Percentiles rank a stretch among this genome's conserved stretches.
Conservation (phyloP, 2,329 filamentous ascomycete genomes). For the Fusarium sarcochroum region DNA sequence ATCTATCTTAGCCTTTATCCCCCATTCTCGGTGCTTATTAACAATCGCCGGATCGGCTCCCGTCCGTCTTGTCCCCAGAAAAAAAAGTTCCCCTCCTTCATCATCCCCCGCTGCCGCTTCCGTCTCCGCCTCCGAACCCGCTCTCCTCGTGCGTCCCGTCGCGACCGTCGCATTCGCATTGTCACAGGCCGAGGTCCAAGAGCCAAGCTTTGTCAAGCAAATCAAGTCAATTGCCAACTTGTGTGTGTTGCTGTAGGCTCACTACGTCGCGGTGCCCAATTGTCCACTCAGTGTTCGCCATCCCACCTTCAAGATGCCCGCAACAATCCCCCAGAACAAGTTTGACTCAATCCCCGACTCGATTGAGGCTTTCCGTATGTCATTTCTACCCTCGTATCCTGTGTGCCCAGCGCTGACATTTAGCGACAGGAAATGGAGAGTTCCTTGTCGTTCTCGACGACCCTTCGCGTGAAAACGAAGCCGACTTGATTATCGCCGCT, state of each 20-base stretch:
- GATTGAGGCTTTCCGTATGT: conserved; percentile 74
- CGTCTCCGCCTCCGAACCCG: conserved; percentile 43
- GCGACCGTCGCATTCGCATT: conserved; percentile 36
- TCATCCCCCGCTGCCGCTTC: conserved; percentile 31
- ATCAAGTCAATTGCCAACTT: conserved; percentile 11
- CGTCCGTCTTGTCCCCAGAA: conserved; percentile 15
- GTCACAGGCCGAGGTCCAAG: conserved; percentile 41
- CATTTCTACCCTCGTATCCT: background rate
- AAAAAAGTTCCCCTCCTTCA: conserved; percentile 35
- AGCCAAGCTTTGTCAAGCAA: conserved; percentile 9
- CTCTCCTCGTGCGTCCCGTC: conserved; percentile 39
- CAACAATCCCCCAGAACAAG: conserved; percentile 64
- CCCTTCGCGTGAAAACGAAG: conserved; percentile 94
- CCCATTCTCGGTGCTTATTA: conserved; percentile 11
- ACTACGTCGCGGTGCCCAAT: conserved; percentile 7
- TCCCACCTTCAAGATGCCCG: conserved; percentile 60
- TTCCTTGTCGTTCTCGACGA: conserved; percentile 98
- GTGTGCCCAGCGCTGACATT: conserved; percentile 24
- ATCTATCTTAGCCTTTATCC: background rate
- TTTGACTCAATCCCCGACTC: conserved; percentile 77
- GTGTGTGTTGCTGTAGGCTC: background rate
- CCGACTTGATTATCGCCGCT: conserved; percentile 96
- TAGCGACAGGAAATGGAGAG: conserved; percentile 76
- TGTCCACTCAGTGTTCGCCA: conserved; percentile 7
- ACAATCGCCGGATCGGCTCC: conserved; percentile 26